Evolutionary conservation across 495 filamentous ascomycete genomes (phyloP).

Genomic region (Thozetella sp.): DNA sequence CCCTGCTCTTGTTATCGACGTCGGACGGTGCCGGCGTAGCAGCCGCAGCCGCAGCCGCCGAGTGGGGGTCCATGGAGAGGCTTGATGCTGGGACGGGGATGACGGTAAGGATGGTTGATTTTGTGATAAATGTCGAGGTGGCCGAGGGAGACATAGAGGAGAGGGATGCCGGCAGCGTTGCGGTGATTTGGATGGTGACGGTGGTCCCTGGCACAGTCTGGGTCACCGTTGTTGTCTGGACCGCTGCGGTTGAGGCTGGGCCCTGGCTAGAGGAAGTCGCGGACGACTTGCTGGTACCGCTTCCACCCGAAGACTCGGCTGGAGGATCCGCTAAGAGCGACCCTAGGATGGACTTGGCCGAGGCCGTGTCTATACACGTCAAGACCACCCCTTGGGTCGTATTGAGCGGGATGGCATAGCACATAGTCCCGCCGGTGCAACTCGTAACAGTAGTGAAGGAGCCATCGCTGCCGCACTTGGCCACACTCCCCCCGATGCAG

Average conservation of each 20-base stretch:
- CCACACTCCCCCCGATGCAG: slow-evolving; percentile 37
- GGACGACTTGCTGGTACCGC: too few relatives aligned
- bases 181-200: slow-evolving; percentile 12
- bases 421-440: slow-evolving; percentile 27
- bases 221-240: slow-evolving; percentile 5
- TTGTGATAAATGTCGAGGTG: background rate
- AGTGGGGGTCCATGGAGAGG: too few relatives aligned
- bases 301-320: too few relatives aligned
- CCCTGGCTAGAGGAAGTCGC: too few relatives aligned
- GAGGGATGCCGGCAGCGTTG: background rate
- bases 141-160: background rate
- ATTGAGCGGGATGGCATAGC: slow-evolving; percentile 43
- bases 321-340: slow-evolving; percentile 6
- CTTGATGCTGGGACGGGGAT: background rate
- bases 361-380: slow-evolving; percentile 29
- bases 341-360: slow-evolving; percentile 26
- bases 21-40: background rate
- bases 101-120: background rate
- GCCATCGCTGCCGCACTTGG: slow-evolving; percentile 24
- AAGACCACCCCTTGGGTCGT: slow-evolving; percentile 32
- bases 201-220: slow-evolving; percentile 5
- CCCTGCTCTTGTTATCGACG: background rate
- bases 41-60: too few relatives aligned
- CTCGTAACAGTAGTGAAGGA: slow-evolving; percentile 24
- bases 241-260: too few relatives aligned